phyloP scores from a whole-genome alignment of 768 basidiomycete species.

The Tylopilus intermedius region DNA sequence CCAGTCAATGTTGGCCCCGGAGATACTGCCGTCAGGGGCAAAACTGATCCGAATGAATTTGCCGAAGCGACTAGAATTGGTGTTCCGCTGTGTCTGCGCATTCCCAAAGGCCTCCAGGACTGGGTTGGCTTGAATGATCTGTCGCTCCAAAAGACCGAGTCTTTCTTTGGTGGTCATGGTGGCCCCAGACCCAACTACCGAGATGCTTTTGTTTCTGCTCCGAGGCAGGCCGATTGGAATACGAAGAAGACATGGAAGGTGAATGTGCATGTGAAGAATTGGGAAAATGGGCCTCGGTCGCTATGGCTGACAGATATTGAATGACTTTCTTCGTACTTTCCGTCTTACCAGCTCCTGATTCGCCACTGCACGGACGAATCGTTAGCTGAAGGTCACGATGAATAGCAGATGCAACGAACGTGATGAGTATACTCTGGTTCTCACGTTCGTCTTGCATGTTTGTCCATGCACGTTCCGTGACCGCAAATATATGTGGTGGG shows the following conservation, averaged over 20 bases:
- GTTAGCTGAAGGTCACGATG: slow-evolving; percentile 9
- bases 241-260: slow-evolving; percentile 54
- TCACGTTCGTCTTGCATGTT: slow-evolving; percentile 97
- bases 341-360: slow-evolving; percentile 98
- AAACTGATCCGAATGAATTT: slow-evolving; percentile 98
- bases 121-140: slow-evolving; percentile 96
- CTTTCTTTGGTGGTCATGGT: slow-evolving; percentile 61
- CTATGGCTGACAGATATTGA: slow-evolving; percentile 97
- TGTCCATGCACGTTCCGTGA: slow-evolving; percentile 96
- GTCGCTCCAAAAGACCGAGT: slow-evolving; percentile 86
- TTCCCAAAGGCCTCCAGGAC: slow-evolving; percentile 98
- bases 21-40: slow-evolving; percentile 87
- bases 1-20: slow-evolving; percentile 98
- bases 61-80: slow-evolving; percentile 97
- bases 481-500: slow-evolving; percentile 94
- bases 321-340: slow-evolving; percentile 99
- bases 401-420: slow-evolving; percentile 50
- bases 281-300: slow-evolving; percentile 65
- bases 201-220: slow-evolving; percentile 50
- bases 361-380: slow-evolving; percentile 56
- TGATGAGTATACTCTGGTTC: slow-evolving; percentile 97
- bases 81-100: slow-evolving; percentile 96
- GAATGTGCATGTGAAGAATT: slow-evolving; percentile 62
- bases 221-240: slow-evolving; percentile 63
- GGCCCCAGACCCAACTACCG: slow-evolving; percentile 41